A percentile compares a stretch with the other conserved stretches of the same genome.
Evolutionary conservation across 1,284 basidiomycete genomes (phyloP).

Genomic region (Cutaneotrichosporon mucoides): DNA sequence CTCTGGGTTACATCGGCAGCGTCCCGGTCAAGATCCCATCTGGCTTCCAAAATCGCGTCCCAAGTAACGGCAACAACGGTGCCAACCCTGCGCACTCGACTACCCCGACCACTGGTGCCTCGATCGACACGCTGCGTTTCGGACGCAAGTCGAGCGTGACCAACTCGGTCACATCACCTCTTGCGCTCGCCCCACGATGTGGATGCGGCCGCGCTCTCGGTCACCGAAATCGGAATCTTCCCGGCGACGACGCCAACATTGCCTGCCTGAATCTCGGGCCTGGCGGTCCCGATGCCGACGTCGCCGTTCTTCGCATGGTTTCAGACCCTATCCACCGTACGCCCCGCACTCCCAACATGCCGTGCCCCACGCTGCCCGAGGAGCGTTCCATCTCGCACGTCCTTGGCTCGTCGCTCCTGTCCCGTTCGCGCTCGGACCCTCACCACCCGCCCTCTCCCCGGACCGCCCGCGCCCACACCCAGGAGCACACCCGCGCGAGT

Average conservation of each 20-base stretch:
- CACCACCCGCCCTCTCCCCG: slow-evolving; percentile 20
- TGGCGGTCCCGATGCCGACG: slow-evolving; percentile 13
- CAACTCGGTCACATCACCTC: slow-evolving; percentile 44
- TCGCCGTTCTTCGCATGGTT: slow-evolving; percentile 19
- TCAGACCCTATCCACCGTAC: slow-evolving; percentile 24
- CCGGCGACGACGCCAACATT: slow-evolving; percentile 12
- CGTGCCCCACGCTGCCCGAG: slow-evolving; percentile 16
- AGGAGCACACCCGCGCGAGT: neutral
- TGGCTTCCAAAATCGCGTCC: slow-evolving; percentile 12
- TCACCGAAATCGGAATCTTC: slow-evolving; percentile 20
- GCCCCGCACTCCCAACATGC: slow-evolving; percentile 13
- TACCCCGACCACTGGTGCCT: slow-evolving; percentile 26
- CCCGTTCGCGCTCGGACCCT: slow-evolving; percentile 44
- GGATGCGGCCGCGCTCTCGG: slow-evolving; percentile 40
- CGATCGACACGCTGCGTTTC: slow-evolving; percentile 45
- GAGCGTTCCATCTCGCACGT: slow-evolving; percentile 14
- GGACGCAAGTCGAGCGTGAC: slow-evolving; percentile 41
- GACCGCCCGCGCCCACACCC: slow-evolving; percentile 8
- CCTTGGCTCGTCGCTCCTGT: slow-evolving; percentile 29
- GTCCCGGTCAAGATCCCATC: slow-evolving; percentile 43
- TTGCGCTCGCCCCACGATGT: slow-evolving; percentile 41
- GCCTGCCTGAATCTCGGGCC: slow-evolving; percentile 26
- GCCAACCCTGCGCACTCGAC: slow-evolving; percentile 3
- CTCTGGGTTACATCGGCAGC: slow-evolving; percentile 24
- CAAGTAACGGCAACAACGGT: neutral